Percentiles rank a stretch among this genome's conserved stretches.
Conservation (phyloP, 2,329 filamentous ascomycete genomes). For the Cytospora schulzeri region DNA sequence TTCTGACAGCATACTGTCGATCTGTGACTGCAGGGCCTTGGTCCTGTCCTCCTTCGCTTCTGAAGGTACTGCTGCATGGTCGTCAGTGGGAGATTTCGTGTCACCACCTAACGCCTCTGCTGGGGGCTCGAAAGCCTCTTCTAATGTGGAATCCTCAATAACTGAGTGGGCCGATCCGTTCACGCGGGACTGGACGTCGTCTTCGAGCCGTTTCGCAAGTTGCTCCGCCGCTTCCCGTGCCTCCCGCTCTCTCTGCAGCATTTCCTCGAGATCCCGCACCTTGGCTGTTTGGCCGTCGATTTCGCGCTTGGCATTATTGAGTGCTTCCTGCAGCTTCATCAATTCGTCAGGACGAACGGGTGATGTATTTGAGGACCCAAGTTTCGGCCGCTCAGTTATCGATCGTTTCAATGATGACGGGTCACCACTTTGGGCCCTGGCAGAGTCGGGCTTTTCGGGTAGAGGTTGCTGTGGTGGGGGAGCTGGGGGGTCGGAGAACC, state of each 20-base stretch:
- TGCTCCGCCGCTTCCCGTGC: conserved; percentile 86
- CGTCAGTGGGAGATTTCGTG: not conserved
- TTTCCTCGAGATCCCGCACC: conserved; percentile 78
- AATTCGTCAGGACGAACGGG: conserved; percentile 61
- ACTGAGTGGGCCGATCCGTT: conserved; percentile 44
- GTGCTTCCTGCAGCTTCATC: conserved; percentile 80
- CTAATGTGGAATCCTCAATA: conserved; percentile 43
- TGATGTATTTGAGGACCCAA: conserved; percentile 53
- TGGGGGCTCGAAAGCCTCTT: conserved; percentile 51
- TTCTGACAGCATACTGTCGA: conserved; percentile 76
- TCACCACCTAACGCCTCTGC: conserved; percentile 34
- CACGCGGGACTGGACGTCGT: conserved; percentile 47
- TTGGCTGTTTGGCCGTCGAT: conserved; percentile 80
- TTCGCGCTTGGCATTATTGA: conserved; percentile 82
- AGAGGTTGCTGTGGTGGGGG: conserved; percentile 91
- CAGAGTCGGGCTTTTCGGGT: conserved; percentile 85
- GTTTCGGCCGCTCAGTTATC: conserved; percentile 74
- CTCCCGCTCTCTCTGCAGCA: conserved; percentile 76
- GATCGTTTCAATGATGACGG: conserved; percentile 69
- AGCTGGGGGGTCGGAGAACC: conserved; percentile 91
- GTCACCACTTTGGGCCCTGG: conserved; percentile 45
- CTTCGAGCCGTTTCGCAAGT: conserved; percentile 69
- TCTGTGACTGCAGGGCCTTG: conserved; percentile 61
- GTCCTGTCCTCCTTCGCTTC: conserved; percentile 19
- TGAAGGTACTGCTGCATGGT: conserved; percentile 34